A percentile compares a stretch with the other conserved stretches of the same genome.
Evolutionary conservation across 495 filamentous ascomycete species (phyloP).

Genomic region (Halenospora varia): DNA sequence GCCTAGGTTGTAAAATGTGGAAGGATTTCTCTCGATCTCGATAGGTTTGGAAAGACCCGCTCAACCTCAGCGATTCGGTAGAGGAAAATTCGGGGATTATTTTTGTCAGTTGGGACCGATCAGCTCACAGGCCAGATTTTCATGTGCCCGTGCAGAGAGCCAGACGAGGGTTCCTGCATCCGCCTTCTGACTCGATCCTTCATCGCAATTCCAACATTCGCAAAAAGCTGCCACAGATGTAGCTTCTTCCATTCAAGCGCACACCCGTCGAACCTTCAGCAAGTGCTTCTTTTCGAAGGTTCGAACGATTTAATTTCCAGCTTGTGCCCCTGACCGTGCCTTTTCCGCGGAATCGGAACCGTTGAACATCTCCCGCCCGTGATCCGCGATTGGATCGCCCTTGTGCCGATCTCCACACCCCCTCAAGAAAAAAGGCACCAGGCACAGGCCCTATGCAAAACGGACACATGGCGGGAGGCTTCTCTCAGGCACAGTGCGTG

Average conservation of each 20-base stretch:
- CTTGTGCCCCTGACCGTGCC: background rate
- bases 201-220: background rate
- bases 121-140: background rate
- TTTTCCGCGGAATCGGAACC: background rate
- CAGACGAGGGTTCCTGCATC: background rate
- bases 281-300: no score
- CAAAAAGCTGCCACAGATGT: background rate
- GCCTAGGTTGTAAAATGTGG: no score
- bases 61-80: no score
- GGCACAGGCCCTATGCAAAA: background rate
- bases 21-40: no score
- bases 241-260: no score
- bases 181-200: background rate
- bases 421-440: slow-evolving; percentile 7
- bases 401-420: background rate
- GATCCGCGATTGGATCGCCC: background rate
- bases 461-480: background rate
- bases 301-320: no score
- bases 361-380: background rate
- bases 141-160: background rate
- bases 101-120: background rate
- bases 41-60: no score
- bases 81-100: background rate
- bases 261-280: no score
- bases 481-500: background rate